Percentiles rank a stretch among this genome's conserved stretches.
These are phyloP conservation scores for Acorus calamus DNA, from an alignment of 106 monocot species.

Conservation along the genomic window DNA sequence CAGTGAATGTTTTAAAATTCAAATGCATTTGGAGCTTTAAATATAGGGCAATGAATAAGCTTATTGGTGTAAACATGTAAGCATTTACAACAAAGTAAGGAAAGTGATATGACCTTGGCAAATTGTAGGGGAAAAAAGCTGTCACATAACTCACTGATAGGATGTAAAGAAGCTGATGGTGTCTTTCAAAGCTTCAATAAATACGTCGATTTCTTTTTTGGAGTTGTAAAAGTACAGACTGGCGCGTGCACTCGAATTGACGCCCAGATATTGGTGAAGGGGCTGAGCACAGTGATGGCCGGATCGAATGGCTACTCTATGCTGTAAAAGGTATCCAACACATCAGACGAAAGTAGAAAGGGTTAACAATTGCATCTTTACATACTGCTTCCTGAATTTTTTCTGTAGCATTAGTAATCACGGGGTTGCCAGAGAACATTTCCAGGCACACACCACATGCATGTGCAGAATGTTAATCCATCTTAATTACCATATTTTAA, in stretches of 20 bases:
- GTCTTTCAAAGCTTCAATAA: constrained; percentile 65
- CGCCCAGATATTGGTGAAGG: constrained; percentile 55
- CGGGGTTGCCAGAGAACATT: too few species aligned
- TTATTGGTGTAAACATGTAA: too few species aligned
- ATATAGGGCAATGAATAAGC: too few species aligned
- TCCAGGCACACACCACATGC: too few species aligned
- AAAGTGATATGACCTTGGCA: too few species aligned
- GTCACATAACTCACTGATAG: constrained; percentile 13
- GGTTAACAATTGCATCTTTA: not conserved
- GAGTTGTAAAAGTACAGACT: constrained; percentile 94
- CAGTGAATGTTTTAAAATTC: too few species aligned
- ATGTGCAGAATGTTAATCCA: too few species aligned
- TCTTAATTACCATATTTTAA: too few species aligned
- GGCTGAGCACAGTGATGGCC: constrained; percentile 96
- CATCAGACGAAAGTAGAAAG: not conserved
- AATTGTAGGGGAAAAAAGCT: too few species aligned
- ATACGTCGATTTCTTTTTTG: constrained; percentile 67
- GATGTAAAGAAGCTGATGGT: constrained; percentile 61
- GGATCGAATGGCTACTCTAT: constrained; percentile 79
- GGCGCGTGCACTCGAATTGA: constrained; percentile 70
- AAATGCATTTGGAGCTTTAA: too few species aligned
- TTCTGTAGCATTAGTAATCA: not conserved
- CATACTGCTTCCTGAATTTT: too few species aligned
- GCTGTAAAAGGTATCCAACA: constrained; percentile 27
- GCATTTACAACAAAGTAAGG: too few species aligned